Base-by-base conservation (phyloP, 371 early-diverging fungal species). In the Rhizopus delemar region DNA sequence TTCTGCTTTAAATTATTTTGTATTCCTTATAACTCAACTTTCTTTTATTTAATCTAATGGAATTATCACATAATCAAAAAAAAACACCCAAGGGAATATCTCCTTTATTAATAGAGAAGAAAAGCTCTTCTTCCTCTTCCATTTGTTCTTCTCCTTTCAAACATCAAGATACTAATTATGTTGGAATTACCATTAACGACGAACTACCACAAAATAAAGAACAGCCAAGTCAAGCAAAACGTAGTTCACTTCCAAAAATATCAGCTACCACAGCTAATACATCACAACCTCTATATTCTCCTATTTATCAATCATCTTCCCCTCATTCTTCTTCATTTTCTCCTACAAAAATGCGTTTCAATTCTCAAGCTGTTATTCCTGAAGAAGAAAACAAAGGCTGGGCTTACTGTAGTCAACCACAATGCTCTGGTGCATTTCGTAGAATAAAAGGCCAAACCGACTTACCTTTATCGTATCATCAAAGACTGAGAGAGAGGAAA, bases 151-250 rank as follows among this genome's bases (percentile, higher is more conserved):
- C 35, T 53, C 46, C 49, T 48, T 31, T 43, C 12, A 36, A 48
- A 35, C 16, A 29, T 11, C 69, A 69, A 57, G 69, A 69, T 34
- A 69, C 69, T 35, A 69, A 71, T 29, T 67, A 71, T 56, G 59
- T 71, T 49, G 71, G 71, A 8, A 71, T 71, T n/a, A 71, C 71
- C 15, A 71, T 71, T 32, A 63, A 55, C 45, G 71, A 71, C 33
- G 63, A 64, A 13, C 34, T 29, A 13, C 59, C 46, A 5, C 52
- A 56, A 51, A 33, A 57, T 22, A 36, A 48, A 48, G 29, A 48
- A 15, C 48, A 48, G 28, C 31, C 29, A n/a, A 55, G 8, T 43
- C 43, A 43, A 15, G n/a, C 7, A 43, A 43, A 43, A 43, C 13
- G 45, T n/a, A 33, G 45, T 41, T 55, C 45, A 9, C 32, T 32